These are phyloP conservation scores for Phytophthora ohioensis DNA, from an alignment of 352 stramenopile species.

Conservation along the genomic window DNA sequence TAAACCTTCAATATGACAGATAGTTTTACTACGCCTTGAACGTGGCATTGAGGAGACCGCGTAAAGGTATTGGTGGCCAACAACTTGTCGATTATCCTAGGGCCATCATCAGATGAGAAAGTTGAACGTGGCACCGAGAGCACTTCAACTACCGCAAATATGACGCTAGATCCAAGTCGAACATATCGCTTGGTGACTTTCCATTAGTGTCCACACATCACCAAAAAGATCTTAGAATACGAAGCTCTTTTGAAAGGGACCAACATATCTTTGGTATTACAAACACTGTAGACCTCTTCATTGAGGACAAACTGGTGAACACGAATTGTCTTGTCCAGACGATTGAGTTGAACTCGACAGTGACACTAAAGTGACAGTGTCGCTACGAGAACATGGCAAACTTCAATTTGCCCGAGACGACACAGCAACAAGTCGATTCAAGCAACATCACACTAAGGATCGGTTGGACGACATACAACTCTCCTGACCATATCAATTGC, in stretches of 20 bases:
- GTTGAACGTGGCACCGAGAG: not conserved
- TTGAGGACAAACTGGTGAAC: too few species aligned
- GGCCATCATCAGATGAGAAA: not conserved
- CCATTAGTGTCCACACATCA: not conserved
- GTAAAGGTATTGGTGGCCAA: constrained; percentile 7
- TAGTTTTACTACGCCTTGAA: too few species aligned
- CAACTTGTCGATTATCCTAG: constrained; percentile 3
- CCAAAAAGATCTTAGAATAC: not conserved
- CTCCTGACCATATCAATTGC: too few species aligned
- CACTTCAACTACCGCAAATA: not conserved
- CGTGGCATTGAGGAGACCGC: not conserved
- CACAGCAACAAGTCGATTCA: not conserved
- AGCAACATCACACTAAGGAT: not conserved
- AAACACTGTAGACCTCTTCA: too few species aligned
- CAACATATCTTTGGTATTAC: not conserved
- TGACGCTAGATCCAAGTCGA: not conserved
- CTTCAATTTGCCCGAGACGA: constrained; percentile 2
- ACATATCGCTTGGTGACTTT: not conserved
- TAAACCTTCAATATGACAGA: too few species aligned
- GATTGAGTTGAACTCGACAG: constrained; percentile 9
- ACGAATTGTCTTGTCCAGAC: not conserved
- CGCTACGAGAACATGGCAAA: not conserved
- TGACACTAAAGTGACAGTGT: not conserved
- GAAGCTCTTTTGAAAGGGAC: not conserved
- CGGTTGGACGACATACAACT: not conserved